phyloP scores from a whole-genome alignment of 352 stramenopile species.

The Sclerospora graminicola region DNA sequence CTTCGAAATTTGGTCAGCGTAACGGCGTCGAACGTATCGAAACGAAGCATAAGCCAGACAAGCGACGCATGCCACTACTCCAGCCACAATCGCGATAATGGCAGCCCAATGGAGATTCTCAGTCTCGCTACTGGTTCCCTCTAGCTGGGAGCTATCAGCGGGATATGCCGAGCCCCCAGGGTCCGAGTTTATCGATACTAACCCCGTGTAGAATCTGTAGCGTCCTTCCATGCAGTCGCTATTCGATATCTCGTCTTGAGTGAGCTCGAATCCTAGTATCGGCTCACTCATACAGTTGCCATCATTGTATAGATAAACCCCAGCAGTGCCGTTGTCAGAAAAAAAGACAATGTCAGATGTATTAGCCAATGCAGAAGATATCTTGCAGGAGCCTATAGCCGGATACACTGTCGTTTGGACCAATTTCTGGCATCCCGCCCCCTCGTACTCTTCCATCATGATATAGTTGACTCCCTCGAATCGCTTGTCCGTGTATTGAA shows the following conservation, averaged over 20 bases:
- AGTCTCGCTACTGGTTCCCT: background rate
- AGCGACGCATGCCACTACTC: conserved; percentile 8
- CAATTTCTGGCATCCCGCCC: conserved; percentile 10
- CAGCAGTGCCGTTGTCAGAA: conserved; percentile 11
- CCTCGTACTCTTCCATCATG: conserved; percentile 23
- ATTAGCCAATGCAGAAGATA: conserved; percentile 15
- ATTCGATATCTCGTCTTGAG: conserved; percentile 6
- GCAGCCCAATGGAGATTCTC: conserved; percentile 2
- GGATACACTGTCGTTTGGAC: conserved; percentile 19
- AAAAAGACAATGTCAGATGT: conserved; percentile 18
- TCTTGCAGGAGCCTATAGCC: conserved; percentile 17
- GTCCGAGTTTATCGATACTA: conserved; percentile 1
- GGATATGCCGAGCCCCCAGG: no score
- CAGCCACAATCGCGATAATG: conserved; percentile 12
- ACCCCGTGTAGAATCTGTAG: conserved; percentile 20
- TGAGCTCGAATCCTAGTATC: conserved; percentile 7
- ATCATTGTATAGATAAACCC: conserved; percentile 12
- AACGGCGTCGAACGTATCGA: conserved; percentile 10
- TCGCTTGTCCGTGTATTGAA: conserved; percentile 14
- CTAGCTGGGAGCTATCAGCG: no score
- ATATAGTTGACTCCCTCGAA: conserved; percentile 21
- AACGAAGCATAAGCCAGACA: conserved; percentile 17
- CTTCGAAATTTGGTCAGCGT: conserved; percentile 8
- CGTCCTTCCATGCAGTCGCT: conserved; percentile 12
- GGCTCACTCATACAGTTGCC: conserved; percentile 12